Base-by-base conservation (phyloP, 306 rosid genomes). In the Begonia masoniana region DNA sequence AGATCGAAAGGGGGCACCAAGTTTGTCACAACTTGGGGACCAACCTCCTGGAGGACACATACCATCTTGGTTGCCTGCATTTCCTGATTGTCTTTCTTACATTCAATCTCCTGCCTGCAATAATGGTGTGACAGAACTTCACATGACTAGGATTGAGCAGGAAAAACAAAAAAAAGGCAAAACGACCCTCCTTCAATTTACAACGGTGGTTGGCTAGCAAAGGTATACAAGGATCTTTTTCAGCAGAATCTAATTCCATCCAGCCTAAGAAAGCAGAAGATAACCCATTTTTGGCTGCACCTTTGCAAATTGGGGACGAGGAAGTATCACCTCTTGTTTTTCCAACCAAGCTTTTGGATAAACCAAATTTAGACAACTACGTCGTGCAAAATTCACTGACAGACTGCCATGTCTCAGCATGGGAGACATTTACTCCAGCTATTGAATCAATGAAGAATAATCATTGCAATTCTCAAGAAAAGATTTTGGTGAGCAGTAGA, bases 1-100 rank as follows among this genome's bases (percentile, higher is more conserved):
- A 53, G 50, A 56, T 12, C 54, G 73, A 26, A 68, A 62, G 15
- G 47, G 15, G 15, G 74, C 80, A 39, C 95, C 85, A 1, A 89
- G 87, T 61, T 85, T 89, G 14, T 57, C 16, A 16, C 82, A 80
- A 57, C 76, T 85, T 65, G 87, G 77, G 9, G 97, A 85, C 57
- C 54, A 71, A 8, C 89, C 95, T 2, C 82, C 85, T 0, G 41
- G 68, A 13, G 79, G 68, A 66, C 83, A 89, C 31, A 74, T 89
- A 12, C 94, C 95, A 2, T 50, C 59, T 17, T 89, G 97, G 97
- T 62, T 89, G 59, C 94, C 97, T 0, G 95, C 97, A 13, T 68
- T 89, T 26, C 97, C 97, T 10, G 95, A 85, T 68, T 74, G 78
- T 1, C 94, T 80, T 35, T 85, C 94, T 31, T 85, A 76, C 42